A percentile compares a stretch with the other conserved stretches of the same genome.
These are phyloP conservation scores for Emergomyces africanus DNA, from an alignment of 2,329 filamentous ascomycete genomes.

Conservation along the genomic window DNA sequence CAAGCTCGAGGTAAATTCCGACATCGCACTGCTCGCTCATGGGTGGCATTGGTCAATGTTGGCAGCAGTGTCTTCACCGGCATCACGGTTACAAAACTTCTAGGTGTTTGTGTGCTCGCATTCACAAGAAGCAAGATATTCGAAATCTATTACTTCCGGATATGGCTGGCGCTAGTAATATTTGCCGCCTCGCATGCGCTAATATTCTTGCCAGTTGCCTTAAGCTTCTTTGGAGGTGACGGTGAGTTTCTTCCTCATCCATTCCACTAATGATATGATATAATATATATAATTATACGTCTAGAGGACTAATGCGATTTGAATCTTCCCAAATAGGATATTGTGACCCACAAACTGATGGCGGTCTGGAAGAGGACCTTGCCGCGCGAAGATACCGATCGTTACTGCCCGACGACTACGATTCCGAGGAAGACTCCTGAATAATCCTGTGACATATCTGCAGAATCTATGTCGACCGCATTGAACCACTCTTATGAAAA, in stretches of 20 bases:
- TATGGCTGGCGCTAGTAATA: constrained; percentile 84
- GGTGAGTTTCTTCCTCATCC: constrained; percentile 34
- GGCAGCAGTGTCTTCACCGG: constrained; percentile 90
- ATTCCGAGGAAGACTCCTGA: constrained; percentile 51
- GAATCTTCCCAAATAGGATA: constrained; percentile 46
- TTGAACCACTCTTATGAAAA: neutral
- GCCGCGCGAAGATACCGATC: constrained; percentile 66
- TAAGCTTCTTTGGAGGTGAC: constrained; percentile 73
- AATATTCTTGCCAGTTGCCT: constrained; percentile 77
- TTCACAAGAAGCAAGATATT: constrained; percentile 98
- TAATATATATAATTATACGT: neutral
- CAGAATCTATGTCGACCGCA: neutral
- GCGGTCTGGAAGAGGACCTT: constrained; percentile 80
- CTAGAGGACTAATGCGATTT: constrained; percentile 9
- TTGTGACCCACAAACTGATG: constrained; percentile 73
- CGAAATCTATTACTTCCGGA: constrained; percentile 97
- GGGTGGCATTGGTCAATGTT: constrained; percentile 89
- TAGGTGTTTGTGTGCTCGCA: constrained; percentile 82
- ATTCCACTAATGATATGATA: neutral
- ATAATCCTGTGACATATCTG: neutral
- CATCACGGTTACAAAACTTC: constrained; percentile 88
- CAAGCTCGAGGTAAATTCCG: constrained; percentile 64
- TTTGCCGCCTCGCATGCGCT: constrained; percentile 83
- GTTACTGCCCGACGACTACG: constrained; percentile 59
- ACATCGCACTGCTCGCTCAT: constrained; percentile 72